Evolutionary conservation across 768 basidiomycete species (phyloP).

Genomic region (Auriscalpium vulgare): DNA sequence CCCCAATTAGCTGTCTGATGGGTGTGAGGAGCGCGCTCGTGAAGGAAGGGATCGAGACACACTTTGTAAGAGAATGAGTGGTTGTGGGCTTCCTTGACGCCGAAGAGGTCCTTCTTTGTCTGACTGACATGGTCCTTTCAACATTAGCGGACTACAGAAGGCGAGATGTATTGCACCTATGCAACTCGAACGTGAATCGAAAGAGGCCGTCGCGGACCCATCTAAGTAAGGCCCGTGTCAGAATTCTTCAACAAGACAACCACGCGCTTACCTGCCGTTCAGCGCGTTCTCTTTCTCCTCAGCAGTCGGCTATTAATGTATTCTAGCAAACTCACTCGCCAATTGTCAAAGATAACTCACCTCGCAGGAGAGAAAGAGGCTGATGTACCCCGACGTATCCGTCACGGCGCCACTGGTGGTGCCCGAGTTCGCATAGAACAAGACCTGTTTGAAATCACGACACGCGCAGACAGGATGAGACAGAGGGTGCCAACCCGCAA

Average conservation of each 20-base stretch:
- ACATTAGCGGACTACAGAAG: not conserved
- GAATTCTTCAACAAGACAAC: not conserved
- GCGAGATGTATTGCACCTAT: slow-evolving; percentile 35
- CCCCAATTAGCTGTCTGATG: slow-evolving; percentile 79
- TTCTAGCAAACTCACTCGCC: not conserved
- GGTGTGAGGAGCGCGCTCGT: not conserved
- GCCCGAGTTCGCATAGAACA: slow-evolving; percentile 82
- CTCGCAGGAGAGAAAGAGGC: slow-evolving; percentile 77
- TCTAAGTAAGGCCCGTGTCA: slow-evolving; percentile 27
- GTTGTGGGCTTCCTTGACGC: slow-evolving; percentile 72
- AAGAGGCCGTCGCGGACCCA: slow-evolving; percentile 84
- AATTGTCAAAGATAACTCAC: slow-evolving; percentile 30
- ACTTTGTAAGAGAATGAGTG: slow-evolving; percentile 74
- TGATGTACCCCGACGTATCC: slow-evolving; percentile 48
- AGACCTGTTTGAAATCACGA: slow-evolving; percentile 37
- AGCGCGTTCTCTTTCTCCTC: slow-evolving; percentile 66
- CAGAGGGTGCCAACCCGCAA: slow-evolving; percentile 1
- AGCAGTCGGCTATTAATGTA: slow-evolving; percentile 52
- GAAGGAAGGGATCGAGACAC: slow-evolving; percentile 14
- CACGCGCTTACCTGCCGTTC: slow-evolving; percentile 41
- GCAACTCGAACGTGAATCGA: slow-evolving; percentile 79
- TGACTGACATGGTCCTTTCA: slow-evolving; percentile 16
- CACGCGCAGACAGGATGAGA: not conserved
- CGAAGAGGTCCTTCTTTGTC: slow-evolving; percentile 48
- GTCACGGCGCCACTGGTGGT: slow-evolving; percentile 35